Base-by-base conservation (phyloP, 108 stramenopile species). In the Skeletonema costatum region DNA sequence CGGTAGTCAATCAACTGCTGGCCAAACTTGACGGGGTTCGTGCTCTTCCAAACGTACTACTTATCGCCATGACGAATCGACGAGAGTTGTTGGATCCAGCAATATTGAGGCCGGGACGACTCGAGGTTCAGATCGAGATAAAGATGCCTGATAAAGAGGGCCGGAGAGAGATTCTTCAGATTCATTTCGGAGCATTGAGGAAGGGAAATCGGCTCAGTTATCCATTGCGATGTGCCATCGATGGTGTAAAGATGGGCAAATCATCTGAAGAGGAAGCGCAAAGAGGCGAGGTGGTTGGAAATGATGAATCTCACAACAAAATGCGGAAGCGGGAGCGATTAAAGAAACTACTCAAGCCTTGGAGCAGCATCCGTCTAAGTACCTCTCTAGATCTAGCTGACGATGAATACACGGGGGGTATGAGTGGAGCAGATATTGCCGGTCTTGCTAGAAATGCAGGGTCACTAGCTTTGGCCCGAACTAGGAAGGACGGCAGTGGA, bases 361-460 rank as follows among this genome's bases (percentile, higher is more conserved):
- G 51, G 10, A 56, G 67, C 39, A 60, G 51, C 46, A 33, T 81
- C 5, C 41, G 61, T 25, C 19, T 6, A 19, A 30, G n/a, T 8
- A 13, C 32, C 33, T 8, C 42, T 66, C 19, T 78, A 46, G 91
- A 92, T 80, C 74, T 92, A 68, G 89, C 91, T n/a, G 86, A 85
- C 39, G 78, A 81, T 33, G 66, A 65, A 62, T 80, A 53, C 14
- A 95, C 93, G 6, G 88, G 72, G 19, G 92, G 90, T 5, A 96
- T 95, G 75, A 85, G 89, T 32, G 97, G 97, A 35, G 95, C 97
- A 8, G 97, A 98, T 68, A 92, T 98, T 76, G 90, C 92, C 25
- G 97, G 95, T 35, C 78, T 98, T 42, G 95, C 94, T 13, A 90
- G 94, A 41, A 89, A 87, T 75, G 92, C 97, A 42, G 93, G 93